Conservation (phyloP, 1,284 basidiomycete species). For the Pyrrhoderma noxium region DNA sequence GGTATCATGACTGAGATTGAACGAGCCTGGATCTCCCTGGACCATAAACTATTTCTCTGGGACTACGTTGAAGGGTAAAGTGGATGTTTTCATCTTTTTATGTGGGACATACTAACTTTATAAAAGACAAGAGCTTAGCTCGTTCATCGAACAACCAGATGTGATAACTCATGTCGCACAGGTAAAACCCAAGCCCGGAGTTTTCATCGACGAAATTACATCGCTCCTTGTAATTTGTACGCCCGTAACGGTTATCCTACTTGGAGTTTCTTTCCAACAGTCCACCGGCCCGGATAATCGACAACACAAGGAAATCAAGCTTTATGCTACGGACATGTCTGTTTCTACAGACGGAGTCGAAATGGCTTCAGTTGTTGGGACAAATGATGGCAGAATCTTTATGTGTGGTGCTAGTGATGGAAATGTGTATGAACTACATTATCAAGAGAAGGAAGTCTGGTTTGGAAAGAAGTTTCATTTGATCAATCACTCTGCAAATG, state of each 20-base stretch:
- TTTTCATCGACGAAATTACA: conserved; percentile 92
- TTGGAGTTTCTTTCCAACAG: conserved; percentile 70
- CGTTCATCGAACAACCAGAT: conserved; percentile 88
- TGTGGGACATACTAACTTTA: conserved; percentile 11
- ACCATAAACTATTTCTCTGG: conserved; percentile 94
- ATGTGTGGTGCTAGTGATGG: conserved; percentile 84
- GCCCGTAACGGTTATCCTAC: conserved; percentile 72
- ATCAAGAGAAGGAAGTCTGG: conserved; percentile 90
- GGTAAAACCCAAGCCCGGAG: conserved; percentile 70
- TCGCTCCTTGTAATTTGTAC: conserved; percentile 90
- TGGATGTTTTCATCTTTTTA: background rate
- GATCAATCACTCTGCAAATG: conserved; percentile 72
- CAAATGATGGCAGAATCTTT: conserved; percentile 82
- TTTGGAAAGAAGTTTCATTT: conserved; percentile 81
- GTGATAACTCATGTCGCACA: conserved; percentile 83
- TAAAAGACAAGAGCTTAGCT: conserved; percentile 71
- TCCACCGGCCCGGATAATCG: conserved; percentile 39
- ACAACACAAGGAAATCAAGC: conserved; percentile 64
- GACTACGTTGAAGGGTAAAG: conserved; percentile 88
- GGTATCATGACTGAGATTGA: conserved; percentile 92
- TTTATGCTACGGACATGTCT: conserved; percentile 88
- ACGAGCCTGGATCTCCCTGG: conserved; percentile 92
- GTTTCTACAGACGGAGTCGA: conserved; percentile 67
- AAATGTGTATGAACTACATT: conserved; percentile 88
- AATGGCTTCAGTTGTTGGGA: conserved; percentile 80